phyloP scores from a whole-genome alignment of 2,329 filamentous ascomycete genomes.

The Aureobasidium musti region DNA sequence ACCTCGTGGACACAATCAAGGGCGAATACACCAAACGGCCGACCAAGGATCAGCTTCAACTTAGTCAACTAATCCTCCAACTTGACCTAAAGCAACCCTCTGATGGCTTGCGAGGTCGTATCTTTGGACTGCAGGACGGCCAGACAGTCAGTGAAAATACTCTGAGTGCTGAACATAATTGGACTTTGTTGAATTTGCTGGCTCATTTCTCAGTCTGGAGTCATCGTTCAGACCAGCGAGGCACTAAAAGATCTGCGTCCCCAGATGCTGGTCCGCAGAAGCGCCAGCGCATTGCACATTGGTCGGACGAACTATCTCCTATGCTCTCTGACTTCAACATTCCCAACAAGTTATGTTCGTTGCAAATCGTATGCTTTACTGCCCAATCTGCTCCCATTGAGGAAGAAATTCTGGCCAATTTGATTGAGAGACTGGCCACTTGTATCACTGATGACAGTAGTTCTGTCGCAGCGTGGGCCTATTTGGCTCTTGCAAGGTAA shows the following conservation, averaged over 20 bases:
- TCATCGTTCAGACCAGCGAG: not conserved
- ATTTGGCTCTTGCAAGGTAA: constrained; percentile 79
- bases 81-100: constrained; percentile 42
- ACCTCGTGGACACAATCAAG: constrained; percentile 71
- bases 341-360: not conserved
- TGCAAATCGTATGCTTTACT: constrained; percentile 21
- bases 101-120: constrained; percentile 36
- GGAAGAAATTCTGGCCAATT: not conserved
- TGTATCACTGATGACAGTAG: constrained; percentile 64
- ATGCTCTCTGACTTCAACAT: constrained; percentile 4
- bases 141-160: constrained; percentile 29
- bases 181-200: constrained; percentile 46
- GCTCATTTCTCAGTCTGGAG: constrained; percentile 39
- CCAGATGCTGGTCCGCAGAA: constrained; percentile 13
- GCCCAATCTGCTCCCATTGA: constrained; percentile 22
- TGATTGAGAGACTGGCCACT: constrained; percentile 19
- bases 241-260: not conserved
- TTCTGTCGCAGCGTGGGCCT: constrained; percentile 73
- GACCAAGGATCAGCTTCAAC: constrained; percentile 70
- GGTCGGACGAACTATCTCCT: constrained; percentile 23
- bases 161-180: constrained; percentile 37
- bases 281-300: constrained; percentile 13
- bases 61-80: constrained; percentile 66
- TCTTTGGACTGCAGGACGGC: constrained; percentile 38
- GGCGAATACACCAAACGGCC: constrained; percentile 73